Percentiles rank a stretch among this genome's conserved stretches.
Evolutionary conservation across 345 rosid species (phyloP).

Genomic region (Bretschneidera sinensis): DNA sequence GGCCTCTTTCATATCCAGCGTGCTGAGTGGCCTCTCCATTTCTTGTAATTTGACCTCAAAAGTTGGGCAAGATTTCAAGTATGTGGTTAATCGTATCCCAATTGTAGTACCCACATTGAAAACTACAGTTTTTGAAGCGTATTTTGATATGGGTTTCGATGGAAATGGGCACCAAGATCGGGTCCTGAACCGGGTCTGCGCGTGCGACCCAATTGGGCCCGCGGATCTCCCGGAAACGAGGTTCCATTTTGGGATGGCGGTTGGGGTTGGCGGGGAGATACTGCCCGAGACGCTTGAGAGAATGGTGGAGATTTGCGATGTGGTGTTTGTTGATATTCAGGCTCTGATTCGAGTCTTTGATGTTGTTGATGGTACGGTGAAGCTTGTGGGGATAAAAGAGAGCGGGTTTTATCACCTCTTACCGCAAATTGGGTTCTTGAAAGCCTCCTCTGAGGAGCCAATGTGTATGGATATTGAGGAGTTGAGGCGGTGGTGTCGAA

Average conservation of each 20-base stretch:
- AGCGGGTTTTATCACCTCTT: slow-evolving; percentile 47
- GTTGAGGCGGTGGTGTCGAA: slow-evolving; percentile 53
- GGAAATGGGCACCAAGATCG: slow-evolving; percentile 39
- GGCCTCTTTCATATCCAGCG: slow-evolving; percentile 54
- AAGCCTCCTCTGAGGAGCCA: slow-evolving; percentile 67
- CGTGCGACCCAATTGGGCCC: slow-evolving; percentile 46
- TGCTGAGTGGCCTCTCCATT: slow-evolving; percentile 41
- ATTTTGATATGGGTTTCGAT: slow-evolving; percentile 33
- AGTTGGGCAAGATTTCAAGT: slow-evolving; percentile 54
- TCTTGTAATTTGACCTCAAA: slow-evolving; percentile 37
- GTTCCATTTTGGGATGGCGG: slow-evolving; percentile 61
- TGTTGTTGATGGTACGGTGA: slow-evolving; percentile 42
- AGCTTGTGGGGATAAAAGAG: slow-evolving; percentile 37
- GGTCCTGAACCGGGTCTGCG: slow-evolving; percentile 42
- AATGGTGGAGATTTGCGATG: slow-evolving; percentile 47
- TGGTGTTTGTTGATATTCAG: slow-evolving; percentile 60
- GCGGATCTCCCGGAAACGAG: slow-evolving; percentile 48
- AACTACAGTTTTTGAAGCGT: slow-evolving; percentile 61
- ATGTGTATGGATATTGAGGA: slow-evolving; percentile 59
- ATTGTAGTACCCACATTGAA: slow-evolving; percentile 27
- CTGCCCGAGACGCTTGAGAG: slow-evolving; percentile 52
- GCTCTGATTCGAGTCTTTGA: slow-evolving; percentile 56
- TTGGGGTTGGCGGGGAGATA: slow-evolving; percentile 73
- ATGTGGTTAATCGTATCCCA: slow-evolving; percentile 26
- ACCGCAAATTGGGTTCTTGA: slow-evolving; percentile 49